Evolutionary conservation across 2,329 filamentous ascomycete species (phyloP).

Genomic region (Cordyceps cateniannulata): DNA sequence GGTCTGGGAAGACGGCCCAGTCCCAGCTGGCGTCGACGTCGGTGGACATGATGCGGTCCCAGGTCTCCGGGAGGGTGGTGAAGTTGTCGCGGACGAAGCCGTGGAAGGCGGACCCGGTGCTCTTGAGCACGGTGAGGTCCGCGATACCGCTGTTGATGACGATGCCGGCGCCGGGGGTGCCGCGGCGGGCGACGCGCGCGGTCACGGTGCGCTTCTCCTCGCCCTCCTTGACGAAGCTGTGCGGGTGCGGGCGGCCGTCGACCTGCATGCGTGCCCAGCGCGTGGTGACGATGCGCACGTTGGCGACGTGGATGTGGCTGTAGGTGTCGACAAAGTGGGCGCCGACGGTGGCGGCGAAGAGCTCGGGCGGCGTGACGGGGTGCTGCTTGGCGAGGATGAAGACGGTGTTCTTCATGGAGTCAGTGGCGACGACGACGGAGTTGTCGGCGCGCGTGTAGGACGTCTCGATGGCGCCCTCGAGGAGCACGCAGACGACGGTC

Average conservation of each 20-base stretch:
- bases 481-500: conserved; percentile 87
- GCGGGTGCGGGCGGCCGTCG: conserved; percentile 85
- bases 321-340: conserved; percentile 87
- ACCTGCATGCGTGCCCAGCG: conserved; percentile 86
- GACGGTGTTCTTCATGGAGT: conserved; percentile 96
- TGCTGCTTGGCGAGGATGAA: conserved; percentile 94
- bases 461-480: conserved; percentile 85
- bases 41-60: conserved; percentile 92
- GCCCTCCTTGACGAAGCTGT: conserved; percentile 89
- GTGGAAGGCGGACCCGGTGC: conserved; percentile 93
- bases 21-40: conserved; percentile 83
- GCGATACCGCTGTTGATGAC: conserved; percentile 70
- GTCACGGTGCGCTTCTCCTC: conserved; percentile 81
- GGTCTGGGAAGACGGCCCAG: conserved; percentile 65
- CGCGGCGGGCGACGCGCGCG: conserved; percentile 58
- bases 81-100: conserved; percentile 90
- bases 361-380: conserved; percentile 86
- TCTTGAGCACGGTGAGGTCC: conserved; percentile 86
- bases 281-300: conserved; percentile 77
- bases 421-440: conserved; percentile 88
- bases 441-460: conserved; percentile 95
- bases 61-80: conserved; percentile 83
- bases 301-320: conserved; percentile 76
- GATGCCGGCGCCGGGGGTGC: conserved; percentile 58
- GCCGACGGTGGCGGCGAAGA: conserved; percentile 79